Base-by-base conservation (phyloP, 2,329 filamentous ascomycete genomes). In the Cryphonectria radicalis region DNA sequence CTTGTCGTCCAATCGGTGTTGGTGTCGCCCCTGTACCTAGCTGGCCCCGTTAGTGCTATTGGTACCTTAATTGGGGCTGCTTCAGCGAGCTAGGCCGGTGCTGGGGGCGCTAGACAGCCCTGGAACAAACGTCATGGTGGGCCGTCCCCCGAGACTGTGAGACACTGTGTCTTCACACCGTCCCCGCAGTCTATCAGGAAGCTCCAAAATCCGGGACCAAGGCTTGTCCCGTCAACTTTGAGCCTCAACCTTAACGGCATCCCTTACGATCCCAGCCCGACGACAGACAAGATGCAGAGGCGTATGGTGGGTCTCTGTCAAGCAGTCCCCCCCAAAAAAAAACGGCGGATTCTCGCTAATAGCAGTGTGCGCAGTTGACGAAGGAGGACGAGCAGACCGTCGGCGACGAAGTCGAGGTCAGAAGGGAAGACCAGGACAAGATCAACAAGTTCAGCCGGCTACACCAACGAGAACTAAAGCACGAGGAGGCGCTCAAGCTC, bases 381-480 rank as follows among this genome's bases (percentile, higher is more conserved):
- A 97, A 94, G 80, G 95, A 97, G 80, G 95, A 98, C 77, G 96
- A 99, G 82, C 91, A 90, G 72, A 86, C 90, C 28, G 87, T 87
- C 67, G 88, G 89, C 73, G 92, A 96, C 75, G 96, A 99, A 80
- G 92, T 94, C 77, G 93, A 98, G 82, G 96, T 99, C 72, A 93
- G 96, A 73, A 92, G 95, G 78, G 95, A 98, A 81, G 96, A 99
- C 80, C 96, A 99, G 82, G 95, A 98, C 84, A 97, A 96, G 84
- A 99, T 99, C 89, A 99, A 99, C 84, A 92, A 91, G 75, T 99
- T 99, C 86, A 98, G 95, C 82, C 91, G 94, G 62, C 86, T 99
- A 74, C 96, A 99, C 81, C 94, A 97, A 80, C 92, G 93, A 67
- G 93, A 97, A 80, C 87, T 92, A 46, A 82, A 86, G 3, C 81